These are phyloP conservation scores for Tulasnella sp. DNA, from an alignment of 768 basidiomycete genomes.

Conservation along the genomic window DNA sequence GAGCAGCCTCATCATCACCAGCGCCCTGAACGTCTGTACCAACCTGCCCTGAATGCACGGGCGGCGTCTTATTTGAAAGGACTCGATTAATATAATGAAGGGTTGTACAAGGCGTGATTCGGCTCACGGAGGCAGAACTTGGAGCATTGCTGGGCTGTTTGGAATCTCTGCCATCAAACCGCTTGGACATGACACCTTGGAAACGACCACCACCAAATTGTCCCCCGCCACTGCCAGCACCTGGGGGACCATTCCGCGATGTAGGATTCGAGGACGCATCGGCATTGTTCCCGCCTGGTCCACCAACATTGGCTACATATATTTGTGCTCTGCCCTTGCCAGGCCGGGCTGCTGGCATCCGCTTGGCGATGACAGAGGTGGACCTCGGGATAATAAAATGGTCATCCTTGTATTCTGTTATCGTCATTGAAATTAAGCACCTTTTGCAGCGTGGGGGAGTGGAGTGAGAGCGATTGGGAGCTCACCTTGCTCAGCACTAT, in stretches of 20 bases:
- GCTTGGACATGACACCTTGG: slow-evolving; percentile 51
- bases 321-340: slow-evolving; percentile 75
- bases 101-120: not conserved
- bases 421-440: not conserved
- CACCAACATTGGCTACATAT: slow-evolving; percentile 44
- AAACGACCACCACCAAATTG: slow-evolving; percentile 5
- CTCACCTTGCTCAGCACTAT: slow-evolving; percentile 84
- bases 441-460: not conserved
- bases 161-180: slow-evolving; percentile 84
- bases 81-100: not conserved
- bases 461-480: not conserved
- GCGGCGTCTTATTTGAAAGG: not conserved
- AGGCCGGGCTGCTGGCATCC: slow-evolving; percentile 69
- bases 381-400: slow-evolving; percentile 85
- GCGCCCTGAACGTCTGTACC: not conserved
- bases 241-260: not conserved
- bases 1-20: slow-evolving; percentile 78
- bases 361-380: slow-evolving; percentile 86
- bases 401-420: slow-evolving; percentile 83
- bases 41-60: not conserved
- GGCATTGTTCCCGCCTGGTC: not conserved
- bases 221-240: not conserved
- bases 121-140: not conserved
- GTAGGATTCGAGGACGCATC: not conserved
- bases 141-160: not conserved